phyloP scores from a whole-genome alignment of 2,329 filamentous ascomycete species.

The Rhinocladiella similis region DNA sequence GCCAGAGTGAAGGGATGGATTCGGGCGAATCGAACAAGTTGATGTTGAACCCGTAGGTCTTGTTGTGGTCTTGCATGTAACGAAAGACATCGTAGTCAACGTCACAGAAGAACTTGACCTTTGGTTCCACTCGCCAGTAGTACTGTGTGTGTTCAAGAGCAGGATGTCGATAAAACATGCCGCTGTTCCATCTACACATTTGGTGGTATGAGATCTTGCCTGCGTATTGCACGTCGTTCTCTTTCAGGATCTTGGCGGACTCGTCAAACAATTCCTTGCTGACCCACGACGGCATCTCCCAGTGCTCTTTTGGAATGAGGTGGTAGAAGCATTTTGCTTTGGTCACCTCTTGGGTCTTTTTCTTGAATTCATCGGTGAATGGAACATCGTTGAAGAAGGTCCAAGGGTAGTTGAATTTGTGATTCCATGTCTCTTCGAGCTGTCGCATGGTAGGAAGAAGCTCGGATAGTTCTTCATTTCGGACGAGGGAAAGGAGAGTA shows the following conservation, averaged over 20 bases:
- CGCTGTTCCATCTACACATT: slow-evolving; percentile 99
- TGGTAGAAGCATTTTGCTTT: slow-evolving; percentile 74
- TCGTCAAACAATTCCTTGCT: slow-evolving; percentile 81
- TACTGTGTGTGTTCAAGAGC: slow-evolving; percentile 79
- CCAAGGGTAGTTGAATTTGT: slow-evolving; percentile 99
- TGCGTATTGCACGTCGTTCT: slow-evolving; percentile 88
- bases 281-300: slow-evolving; percentile 90
- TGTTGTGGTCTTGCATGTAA: slow-evolving; percentile 97
- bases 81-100: slow-evolving; percentile 98
- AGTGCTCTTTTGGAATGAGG: slow-evolving; percentile 85
- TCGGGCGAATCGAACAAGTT: slow-evolving; percentile 91
- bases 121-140: slow-evolving; percentile 98
- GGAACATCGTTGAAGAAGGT: slow-evolving; percentile 98
- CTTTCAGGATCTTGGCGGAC: slow-evolving; percentile 77
- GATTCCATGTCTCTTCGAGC: slow-evolving; percentile 92
- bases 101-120: slow-evolving; percentile 99
- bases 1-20: slow-evolving; percentile 86
- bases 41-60: slow-evolving; percentile 98
- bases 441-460: slow-evolving; percentile 89
- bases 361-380: slow-evolving; percentile 92
- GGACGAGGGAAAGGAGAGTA: slow-evolving; percentile 85
- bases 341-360: slow-evolving; percentile 73
- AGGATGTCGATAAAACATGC: slow-evolving; percentile 95
- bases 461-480: slow-evolving; percentile 82
- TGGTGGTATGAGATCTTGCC: slow-evolving; percentile 90